These are phyloP conservation scores for Trametes versicolor DNA, from an alignment of 1,284 basidiomycete genomes.

Conservation along the genomic window DNA sequence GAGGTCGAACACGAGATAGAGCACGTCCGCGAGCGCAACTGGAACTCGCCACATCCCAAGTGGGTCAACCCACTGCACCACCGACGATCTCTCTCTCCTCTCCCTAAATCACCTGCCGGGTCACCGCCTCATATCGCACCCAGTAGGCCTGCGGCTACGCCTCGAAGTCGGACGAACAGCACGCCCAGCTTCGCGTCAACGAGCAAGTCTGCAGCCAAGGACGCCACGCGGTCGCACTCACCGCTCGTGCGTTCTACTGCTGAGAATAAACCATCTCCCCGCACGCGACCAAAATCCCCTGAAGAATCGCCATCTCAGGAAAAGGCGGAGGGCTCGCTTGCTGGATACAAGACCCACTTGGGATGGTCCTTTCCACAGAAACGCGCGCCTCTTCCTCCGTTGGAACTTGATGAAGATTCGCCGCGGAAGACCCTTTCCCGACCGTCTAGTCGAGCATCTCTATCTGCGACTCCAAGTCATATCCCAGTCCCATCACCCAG, in stretches of 20 bases:
- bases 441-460: slow-evolving; percentile 41
- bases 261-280: slow-evolving; percentile 25
- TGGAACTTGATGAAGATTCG: slow-evolving; percentile 50
- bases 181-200: slow-evolving; percentile 14
- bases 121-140: slow-evolving; percentile 35
- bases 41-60: slow-evolving; percentile 65
- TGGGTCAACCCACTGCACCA: slow-evolving; percentile 44
- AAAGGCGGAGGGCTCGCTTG: slow-evolving; percentile 23
- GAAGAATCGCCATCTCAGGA: slow-evolving; percentile 13
- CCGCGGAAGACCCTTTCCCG: slow-evolving; percentile 41
- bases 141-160: slow-evolving; percentile 7
- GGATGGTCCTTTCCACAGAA: slow-evolving; percentile 54
- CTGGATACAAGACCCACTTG: slow-evolving; percentile 46
- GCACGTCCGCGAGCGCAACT: slow-evolving; percentile 62
- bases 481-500: slow-evolving; percentile 56
- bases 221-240: slow-evolving; percentile 34
- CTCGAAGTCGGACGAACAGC: slow-evolving; percentile 25
- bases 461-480: slow-evolving; percentile 43
- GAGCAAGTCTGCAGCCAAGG: slow-evolving; percentile 27
- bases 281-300: slow-evolving; percentile 26
- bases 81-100: slow-evolving; percentile 28
- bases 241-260: slow-evolving; percentile 30
- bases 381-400: slow-evolving; percentile 47
- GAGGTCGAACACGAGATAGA: slow-evolving; percentile 48
- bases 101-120: slow-evolving; percentile 31